These are phyloP conservation scores for Aspergillus sp. DNA, from an alignment of 2,329 filamentous ascomycete genomes.

Conservation along the genomic window DNA sequence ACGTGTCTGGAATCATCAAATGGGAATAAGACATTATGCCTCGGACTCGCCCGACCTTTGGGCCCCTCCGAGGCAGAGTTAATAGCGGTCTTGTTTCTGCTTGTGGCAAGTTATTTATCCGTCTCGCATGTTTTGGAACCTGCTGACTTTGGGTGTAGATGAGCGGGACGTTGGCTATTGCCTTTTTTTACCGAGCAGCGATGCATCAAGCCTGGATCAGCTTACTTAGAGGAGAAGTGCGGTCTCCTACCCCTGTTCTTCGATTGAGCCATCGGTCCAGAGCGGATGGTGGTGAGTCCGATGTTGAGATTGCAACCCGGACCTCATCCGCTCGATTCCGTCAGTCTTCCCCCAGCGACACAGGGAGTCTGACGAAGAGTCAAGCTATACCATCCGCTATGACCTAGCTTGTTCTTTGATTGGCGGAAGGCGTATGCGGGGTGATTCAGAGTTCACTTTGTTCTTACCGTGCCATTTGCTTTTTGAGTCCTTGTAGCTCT, in stretches of 20 bases:
- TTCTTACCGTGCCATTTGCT: no score
- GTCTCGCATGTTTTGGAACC: background rate
- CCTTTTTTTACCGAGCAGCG: slow-evolving; percentile 1
- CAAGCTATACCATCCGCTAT: background rate
- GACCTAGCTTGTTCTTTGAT: background rate
- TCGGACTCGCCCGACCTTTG: background rate
- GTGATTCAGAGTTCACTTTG: no score
- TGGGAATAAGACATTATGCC: background rate
- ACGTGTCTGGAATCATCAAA: background rate
- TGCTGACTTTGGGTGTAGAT: background rate
- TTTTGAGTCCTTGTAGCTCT: no score
- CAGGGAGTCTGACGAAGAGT: background rate
- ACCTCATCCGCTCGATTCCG: background rate
- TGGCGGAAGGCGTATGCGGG: no score
- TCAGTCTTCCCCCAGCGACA: background rate
- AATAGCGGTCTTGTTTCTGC: slow-evolving; percentile 1
- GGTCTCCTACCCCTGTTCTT: background rate
- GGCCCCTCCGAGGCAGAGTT: background rate
- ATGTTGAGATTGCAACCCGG: background rate
- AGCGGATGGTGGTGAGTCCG: background rate
- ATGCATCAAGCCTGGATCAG: slow-evolving; percentile 1
- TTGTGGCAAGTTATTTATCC: background rate
- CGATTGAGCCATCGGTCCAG: background rate
- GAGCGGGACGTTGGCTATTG: slow-evolving; percentile 1
- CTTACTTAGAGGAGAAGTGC: background rate